Conservation (phyloP, 1,139 yeast species). For the Arxiozyma heterogenica region DNA sequence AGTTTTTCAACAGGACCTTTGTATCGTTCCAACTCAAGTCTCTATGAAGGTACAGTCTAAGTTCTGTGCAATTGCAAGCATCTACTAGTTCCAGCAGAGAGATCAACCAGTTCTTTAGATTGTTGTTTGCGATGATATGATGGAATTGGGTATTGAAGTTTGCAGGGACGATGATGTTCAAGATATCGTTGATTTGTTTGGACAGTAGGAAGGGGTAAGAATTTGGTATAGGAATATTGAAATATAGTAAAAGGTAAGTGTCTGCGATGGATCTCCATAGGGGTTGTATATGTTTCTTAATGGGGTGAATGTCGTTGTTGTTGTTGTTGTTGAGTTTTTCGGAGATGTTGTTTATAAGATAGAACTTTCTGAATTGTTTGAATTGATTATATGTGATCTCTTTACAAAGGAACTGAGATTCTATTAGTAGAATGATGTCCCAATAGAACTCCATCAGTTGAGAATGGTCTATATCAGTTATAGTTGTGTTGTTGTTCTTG, state of each 20-base stretch:
- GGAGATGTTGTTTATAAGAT: constrained; percentile 13
- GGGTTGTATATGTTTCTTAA: neutral
- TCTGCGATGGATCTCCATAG: constrained; percentile 21
- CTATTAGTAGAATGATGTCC: constrained; percentile 26
- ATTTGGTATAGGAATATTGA: neutral
- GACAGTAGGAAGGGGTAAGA: neutral
- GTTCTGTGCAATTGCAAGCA: constrained; percentile 7
- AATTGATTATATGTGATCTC: constrained; percentile 3
- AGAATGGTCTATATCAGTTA: neutral
- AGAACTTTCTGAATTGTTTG: constrained; percentile 15
- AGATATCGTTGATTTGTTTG: neutral
- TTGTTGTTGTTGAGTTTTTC: constrained; percentile 7
- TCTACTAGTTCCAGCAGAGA: constrained; percentile 22
- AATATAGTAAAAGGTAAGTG: constrained; percentile 18
- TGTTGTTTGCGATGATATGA: neutral
- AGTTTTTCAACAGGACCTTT: constrained; percentile 18
- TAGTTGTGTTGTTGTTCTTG: neutral
- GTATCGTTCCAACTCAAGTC: constrained; percentile 13
- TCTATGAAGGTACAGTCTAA: constrained; percentile 23
- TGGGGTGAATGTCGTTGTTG: neutral
- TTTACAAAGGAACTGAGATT: constrained; percentile 18
- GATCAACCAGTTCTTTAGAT: constrained; percentile 19
- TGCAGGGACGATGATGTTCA: constrained; percentile 9
- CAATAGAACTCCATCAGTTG: constrained; percentile 24
- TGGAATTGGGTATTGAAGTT: neutral